phyloP scores from a whole-genome alignment of 2,329 filamentous ascomycete genomes.

The Penicillium sp. region DNA sequence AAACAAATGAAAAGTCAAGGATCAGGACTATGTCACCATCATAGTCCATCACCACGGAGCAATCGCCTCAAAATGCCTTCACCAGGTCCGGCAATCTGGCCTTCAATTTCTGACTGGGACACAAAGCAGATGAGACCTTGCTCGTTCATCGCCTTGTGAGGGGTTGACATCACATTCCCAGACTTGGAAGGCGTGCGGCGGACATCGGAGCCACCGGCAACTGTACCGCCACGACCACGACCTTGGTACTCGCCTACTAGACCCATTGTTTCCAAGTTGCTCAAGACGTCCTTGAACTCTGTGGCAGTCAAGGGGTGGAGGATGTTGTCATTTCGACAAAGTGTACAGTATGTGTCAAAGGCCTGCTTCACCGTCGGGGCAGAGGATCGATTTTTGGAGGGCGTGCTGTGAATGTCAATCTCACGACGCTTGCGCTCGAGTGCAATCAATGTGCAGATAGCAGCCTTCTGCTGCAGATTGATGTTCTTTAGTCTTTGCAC shows the following conservation, averaged over 20 bases:
- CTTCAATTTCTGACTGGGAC: conserved; percentile 74
- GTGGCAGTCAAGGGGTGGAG: conserved; percentile 85
- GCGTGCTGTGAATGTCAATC: conserved; percentile 48
- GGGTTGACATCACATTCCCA: conserved; percentile 56
- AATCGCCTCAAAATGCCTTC: conserved; percentile 46
- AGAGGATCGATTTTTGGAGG: conserved; percentile 57
- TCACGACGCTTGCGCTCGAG: conserved; percentile 70
- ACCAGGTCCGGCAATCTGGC: conserved; percentile 61
- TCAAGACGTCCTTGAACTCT: conserved; percentile 91
- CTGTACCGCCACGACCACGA: conserved; percentile 66
- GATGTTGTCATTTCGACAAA: conserved; percentile 85
- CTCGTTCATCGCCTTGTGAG: conserved; percentile 63
- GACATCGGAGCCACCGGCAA: conserved; percentile 45
- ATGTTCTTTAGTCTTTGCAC: conserved; percentile 79
- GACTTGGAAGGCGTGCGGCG: conserved; percentile 71
- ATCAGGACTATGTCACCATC: conserved; percentile 4
- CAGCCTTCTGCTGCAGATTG: conserved; percentile 95
- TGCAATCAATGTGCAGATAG: conserved; percentile 81
- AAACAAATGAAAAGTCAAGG: background rate
- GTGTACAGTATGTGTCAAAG: conserved; percentile 76
- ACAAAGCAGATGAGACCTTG: conserved; percentile 76
- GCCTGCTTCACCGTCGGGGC: conserved; percentile 81
- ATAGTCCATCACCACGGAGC: conserved; percentile 39
- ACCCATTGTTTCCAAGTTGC: conserved; percentile 83
- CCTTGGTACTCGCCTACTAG: conserved; percentile 70